phyloP scores from a whole-genome alignment of 1,284 basidiomycete genomes.

The Cutaneotrichosporon sp. region DNA sequence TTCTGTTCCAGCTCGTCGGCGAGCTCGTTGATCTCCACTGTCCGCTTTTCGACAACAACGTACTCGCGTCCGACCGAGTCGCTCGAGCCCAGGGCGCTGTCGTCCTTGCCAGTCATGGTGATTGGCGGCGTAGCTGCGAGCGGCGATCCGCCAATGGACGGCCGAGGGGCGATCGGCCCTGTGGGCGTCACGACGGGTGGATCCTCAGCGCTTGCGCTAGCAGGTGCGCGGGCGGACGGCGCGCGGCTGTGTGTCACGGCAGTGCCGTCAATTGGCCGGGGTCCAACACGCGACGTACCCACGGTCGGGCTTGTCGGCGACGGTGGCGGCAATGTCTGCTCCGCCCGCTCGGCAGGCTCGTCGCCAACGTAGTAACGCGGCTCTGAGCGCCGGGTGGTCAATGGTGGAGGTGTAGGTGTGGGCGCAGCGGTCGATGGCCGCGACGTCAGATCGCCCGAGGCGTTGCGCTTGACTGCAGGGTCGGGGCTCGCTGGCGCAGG shows the following conservation, averaged over 20 bases:
- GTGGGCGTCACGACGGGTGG: conserved; percentile 33
- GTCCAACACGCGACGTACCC: neutral
- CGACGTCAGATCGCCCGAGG: conserved; percentile 6
- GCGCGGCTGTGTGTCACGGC: conserved; percentile 21
- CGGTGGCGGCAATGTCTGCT: neutral
- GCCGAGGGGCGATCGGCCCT: conserved; percentile 3
- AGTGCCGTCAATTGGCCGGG: conserved; percentile 26
- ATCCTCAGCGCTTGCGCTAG: neutral
- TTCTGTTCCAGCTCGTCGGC: conserved; percentile 44
- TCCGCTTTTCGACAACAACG: conserved; percentile 56
- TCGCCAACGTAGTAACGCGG: conserved; percentile 45
- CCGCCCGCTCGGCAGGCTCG: conserved; percentile 15
- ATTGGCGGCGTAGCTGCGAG: conserved; percentile 42
- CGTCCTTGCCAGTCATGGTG: conserved; percentile 39
- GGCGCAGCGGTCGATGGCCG: conserved; percentile 3
- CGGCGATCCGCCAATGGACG: conserved; percentile 36
- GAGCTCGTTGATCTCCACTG: conserved; percentile 55
- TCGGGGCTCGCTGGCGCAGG: conserved; percentile 14
- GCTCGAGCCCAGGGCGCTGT: conserved; percentile 32
- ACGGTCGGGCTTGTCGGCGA: neutral
- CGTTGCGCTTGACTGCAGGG: conserved; percentile 11
- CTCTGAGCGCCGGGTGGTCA: conserved; percentile 24
- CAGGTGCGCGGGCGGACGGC: neutral
- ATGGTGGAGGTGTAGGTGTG: conserved; percentile 6
- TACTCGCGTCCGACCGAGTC: conserved; percentile 49